Conservation (phyloP, 768 basidiomycete genomes). For the Mrakia frigida region DNA sequence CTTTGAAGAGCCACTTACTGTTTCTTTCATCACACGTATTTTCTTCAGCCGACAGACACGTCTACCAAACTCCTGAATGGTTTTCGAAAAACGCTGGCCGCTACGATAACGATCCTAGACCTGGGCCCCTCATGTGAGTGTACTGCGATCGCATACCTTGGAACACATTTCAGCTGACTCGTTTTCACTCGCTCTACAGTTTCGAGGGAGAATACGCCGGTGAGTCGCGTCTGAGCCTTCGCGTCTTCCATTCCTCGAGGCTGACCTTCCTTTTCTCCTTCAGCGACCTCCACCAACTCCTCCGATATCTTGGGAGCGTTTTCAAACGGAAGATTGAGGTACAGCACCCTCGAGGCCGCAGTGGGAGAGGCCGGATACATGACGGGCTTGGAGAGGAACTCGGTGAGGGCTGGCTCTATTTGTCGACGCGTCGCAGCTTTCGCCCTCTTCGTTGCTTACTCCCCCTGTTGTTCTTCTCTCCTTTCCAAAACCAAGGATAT, state of each 20-base stretch:
- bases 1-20: neutral
- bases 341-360: slow-evolving; percentile 11
- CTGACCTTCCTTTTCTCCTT: neutral
- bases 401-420: neutral
- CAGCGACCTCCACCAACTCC: slow-evolving; percentile 16
- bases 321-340: neutral
- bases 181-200: neutral
- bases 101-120: slow-evolving; percentile 20
- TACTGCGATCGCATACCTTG: neutral
- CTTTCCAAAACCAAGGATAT: neutral
- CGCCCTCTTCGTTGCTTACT: neutral
- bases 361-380: slow-evolving; percentile 62
- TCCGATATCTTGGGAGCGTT: neutral
- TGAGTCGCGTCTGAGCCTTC: neutral
- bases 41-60: slow-evolving; percentile 4
- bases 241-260: neutral
- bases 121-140: slow-evolving; percentile 13
- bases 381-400: slow-evolving; percentile 58
- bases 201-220: slow-evolving; percentile 29
- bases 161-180: neutral
- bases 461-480: neutral
- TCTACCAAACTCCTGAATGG: slow-evolving; percentile 7
- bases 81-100: neutral
- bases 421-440: neutral
- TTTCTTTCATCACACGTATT: neutral